phyloP scores from a whole-genome alignment of 257 asterid species.

The Paraleonurus japonicus region DNA sequence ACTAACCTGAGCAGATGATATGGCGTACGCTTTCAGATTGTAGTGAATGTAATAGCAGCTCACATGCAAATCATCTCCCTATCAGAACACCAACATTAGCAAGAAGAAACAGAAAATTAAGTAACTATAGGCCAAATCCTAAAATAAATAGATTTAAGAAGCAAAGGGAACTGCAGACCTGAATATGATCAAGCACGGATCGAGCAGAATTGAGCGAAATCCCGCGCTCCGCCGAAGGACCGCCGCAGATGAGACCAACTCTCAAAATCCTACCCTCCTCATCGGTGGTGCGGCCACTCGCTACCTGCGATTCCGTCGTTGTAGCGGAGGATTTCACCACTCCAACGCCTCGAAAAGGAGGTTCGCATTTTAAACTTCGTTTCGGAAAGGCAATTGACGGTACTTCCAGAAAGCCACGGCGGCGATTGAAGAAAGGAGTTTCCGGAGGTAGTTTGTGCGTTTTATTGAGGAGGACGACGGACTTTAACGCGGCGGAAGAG shows the following conservation, averaged over 20 bases:
- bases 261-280: constrained; percentile 46
- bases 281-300: constrained; percentile 21
- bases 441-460: neutral
- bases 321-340: constrained; percentile 35
- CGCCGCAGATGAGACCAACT: constrained; percentile 82
- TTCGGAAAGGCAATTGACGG: constrained; percentile 6
- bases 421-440: neutral
- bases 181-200: constrained; percentile 87
- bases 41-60: constrained; percentile 79
- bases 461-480: neutral
- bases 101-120: neutral
- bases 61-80: constrained; percentile 79
- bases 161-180: constrained; percentile 38
- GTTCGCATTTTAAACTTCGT: constrained; percentile 19
- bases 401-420: constrained; percentile 7
- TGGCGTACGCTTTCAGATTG: constrained; percentile 70
- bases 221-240: constrained; percentile 91
- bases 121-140: neutral
- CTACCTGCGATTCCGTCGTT: constrained; percentile 28
- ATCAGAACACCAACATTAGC: constrained; percentile 17
- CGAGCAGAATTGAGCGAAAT: constrained; percentile 83
- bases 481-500: constrained; percentile 29
- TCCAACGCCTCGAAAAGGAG: constrained; percentile 26
- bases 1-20: constrained; percentile 80
- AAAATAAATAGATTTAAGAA: neutral